Evolutionary conservation across 2,329 filamentous ascomycete genomes (phyloP), one percentile per base, ranked within the genome.

Genomic region (Aspergillus fumigatus): DNA sequence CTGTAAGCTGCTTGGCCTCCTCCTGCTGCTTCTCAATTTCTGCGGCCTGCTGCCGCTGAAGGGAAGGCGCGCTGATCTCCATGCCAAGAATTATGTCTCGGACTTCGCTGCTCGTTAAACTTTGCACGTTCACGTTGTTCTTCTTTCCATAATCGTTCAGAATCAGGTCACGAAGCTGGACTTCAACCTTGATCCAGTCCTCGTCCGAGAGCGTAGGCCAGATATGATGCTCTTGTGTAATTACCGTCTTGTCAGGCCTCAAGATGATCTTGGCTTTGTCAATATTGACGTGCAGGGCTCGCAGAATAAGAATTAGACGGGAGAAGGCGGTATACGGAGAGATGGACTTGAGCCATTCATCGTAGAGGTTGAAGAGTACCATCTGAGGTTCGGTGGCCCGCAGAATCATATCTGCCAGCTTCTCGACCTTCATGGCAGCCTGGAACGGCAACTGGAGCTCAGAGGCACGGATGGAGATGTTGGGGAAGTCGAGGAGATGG

Each of bases 131-230:
- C 79, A 99, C 94, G 66, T 97, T 99, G 81, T 99, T 99, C 84
- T 99, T 99, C 84, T 97, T 99, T 71, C 94, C 94, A 72, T 99
- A 99, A 72, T 99, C 94, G 65, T 97, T 97, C 65, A 99, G 73
- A 67, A 99, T 99, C 63, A 99, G 80, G 80, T 99, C 94, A 73
- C 94, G 88, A 45, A 99, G 80, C 71, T 96, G 90, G 48, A 92
- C 92, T 81, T 99, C 94, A n/a, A 99, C 91, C 84, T 97, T 97
- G 77, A 99, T 94, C 94, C 94, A 99, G 61, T 96, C 92, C 67
- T 99, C 94, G 62, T 99, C 94, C 0, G 90, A 88, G 54, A 99
- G 79, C 0, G 91, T 88, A 0, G 94, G 94, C 94, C 94, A 99
- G 71, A 99, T 99, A 73, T 99, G 94, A 77, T 99, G 94, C 70